Evolutionary conservation across 768 basidiomycete species (phyloP), one percentile per base, ranked within the genome.

Genomic region (Rhizopogon vulgaris): DNA sequence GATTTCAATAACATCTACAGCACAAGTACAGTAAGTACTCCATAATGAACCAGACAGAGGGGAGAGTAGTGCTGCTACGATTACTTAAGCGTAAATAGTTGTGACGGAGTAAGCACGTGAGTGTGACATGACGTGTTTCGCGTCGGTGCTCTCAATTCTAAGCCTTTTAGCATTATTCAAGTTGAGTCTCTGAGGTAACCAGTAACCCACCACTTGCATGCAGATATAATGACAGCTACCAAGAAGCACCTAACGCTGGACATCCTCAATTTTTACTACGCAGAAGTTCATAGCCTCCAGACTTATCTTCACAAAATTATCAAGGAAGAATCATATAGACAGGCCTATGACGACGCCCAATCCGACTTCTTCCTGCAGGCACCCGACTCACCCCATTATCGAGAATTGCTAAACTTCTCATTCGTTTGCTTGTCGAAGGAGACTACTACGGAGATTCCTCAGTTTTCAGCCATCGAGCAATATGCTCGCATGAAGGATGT

Each of bases 401-500:
- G 24, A 6, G 54, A 63, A 24, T 62, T 84, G 5, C 55, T 86
- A n/a, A 65, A 67, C 27, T 70, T 69, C 1, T 68, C 82, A 0
- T 73, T 76, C 51, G 74, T 85, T 38, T 76, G 75, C 32, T 57
- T 71, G 41, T 69, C 65, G 40, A 50, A 53, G n/a, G 53, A 47
- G 4, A 53, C 57, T 10, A 52, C 57, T 11, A 53, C 28, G 41
- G 57, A 54, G 15, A 58, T 53, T 38, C 66, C 56, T 1, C 57
- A 51, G 11, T 66, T 75, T 32, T 56, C 55, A 41, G 63, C 65
- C 3, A 53, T 68, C 25, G 63, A 72, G 3, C 74, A 77, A 0
- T 71, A 77, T 68, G 70, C 72, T 38, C 72, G 74, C 50, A 79
- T 85, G 72, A 73, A 72, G 43, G 81, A 84, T 53, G 82, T 84